Conservation (phyloP, 2,329 filamentous ascomycete species). For the Harringtonia aguacate region DNA sequence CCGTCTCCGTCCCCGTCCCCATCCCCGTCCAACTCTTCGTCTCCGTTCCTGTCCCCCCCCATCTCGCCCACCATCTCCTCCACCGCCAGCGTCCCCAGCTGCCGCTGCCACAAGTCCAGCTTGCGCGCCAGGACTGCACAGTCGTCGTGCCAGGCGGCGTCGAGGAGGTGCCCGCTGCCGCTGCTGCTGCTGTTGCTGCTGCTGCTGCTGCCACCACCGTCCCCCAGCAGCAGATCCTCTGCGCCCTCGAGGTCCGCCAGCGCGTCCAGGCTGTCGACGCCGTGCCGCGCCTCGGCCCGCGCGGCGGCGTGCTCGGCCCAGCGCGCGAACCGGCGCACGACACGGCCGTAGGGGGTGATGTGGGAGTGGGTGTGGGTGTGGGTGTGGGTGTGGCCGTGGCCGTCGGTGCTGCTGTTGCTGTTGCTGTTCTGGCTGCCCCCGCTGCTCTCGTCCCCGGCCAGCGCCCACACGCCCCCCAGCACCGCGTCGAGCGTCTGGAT, state of each 20-base stretch:
- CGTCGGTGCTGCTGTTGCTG: constrained; percentile 38
- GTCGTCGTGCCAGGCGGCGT: constrained; percentile 48
- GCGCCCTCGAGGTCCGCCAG: constrained; percentile 15
- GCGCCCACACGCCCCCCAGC: constrained; percentile 44
- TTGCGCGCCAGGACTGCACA: constrained; percentile 39
- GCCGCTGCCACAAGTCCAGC: constrained; percentile 28
- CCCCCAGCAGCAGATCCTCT: not conserved
- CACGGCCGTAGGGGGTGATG: constrained; percentile 44
- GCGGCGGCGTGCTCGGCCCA: constrained; percentile 41
- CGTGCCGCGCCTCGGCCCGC: constrained; percentile 31
- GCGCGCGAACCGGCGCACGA: constrained; percentile 46
- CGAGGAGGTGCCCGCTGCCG: constrained; percentile 25
- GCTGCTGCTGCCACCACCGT: not conserved
- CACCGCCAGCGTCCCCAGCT: constrained; percentile 4
- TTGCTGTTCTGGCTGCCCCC: not conserved
- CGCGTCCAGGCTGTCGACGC: not conserved
- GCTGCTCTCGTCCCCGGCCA: constrained; percentile 17
- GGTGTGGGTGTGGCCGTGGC: too few relatives aligned
- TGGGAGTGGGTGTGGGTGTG: too few relatives aligned
- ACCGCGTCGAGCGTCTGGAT: constrained; percentile 47
- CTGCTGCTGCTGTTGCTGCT: not conserved
- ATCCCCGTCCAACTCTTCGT: not conserved
- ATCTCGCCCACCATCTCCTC: not conserved
- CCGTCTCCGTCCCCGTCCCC: not conserved
- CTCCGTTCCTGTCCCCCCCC: too few relatives aligned